Evolutionary conservation across 164 flowering plant genomes (phyloP).

Genomic region (Taxillus chinensis): DNA sequence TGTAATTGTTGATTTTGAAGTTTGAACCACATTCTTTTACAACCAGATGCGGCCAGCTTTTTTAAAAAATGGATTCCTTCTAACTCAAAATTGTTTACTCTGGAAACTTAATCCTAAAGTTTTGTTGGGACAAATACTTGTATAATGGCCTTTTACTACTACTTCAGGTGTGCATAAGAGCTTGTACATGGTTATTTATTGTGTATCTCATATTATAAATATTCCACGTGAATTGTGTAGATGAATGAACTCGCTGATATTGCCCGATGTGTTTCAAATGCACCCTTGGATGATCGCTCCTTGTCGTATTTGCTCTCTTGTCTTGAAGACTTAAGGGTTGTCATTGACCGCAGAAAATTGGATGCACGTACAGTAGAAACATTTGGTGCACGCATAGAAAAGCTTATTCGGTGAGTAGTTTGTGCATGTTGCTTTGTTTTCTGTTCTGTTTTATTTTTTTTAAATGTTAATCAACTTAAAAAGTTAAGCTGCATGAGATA

Average conservation of each 20-base stretch:
- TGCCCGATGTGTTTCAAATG: conserved; percentile 79
- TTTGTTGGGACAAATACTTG: too few relatives aligned
- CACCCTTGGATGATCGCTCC: conserved; percentile 61
- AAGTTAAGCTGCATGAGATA: too few relatives aligned
- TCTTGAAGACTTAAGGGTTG: conserved; percentile 75
- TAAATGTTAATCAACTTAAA: too few relatives aligned
- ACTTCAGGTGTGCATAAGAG: background rate
- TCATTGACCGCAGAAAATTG: conserved; percentile 61
- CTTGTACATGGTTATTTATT: background rate
- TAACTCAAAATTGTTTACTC: too few relatives aligned
- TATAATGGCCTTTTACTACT: background rate
- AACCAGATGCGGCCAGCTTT: too few relatives aligned
- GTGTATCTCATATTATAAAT: background rate
- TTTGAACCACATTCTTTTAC: too few relatives aligned
- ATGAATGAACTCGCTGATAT: conserved; percentile 95
- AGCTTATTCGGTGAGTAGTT: conserved; percentile 64
- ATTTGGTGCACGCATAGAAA: conserved; percentile 95
- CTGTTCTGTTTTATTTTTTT: too few relatives aligned
- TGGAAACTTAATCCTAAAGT: too few relatives aligned
- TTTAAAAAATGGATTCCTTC: too few relatives aligned
- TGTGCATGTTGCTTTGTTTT: background rate
- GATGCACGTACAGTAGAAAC: conserved; percentile 93
- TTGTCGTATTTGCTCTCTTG: conserved; percentile 58
- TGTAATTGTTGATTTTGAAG: too few relatives aligned
- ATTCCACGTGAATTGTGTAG: conserved; percentile 33